phyloP scores from a whole-genome alignment of 1,139 yeast genomes.

The Blastobotrys raffinosifermentans region DNA sequence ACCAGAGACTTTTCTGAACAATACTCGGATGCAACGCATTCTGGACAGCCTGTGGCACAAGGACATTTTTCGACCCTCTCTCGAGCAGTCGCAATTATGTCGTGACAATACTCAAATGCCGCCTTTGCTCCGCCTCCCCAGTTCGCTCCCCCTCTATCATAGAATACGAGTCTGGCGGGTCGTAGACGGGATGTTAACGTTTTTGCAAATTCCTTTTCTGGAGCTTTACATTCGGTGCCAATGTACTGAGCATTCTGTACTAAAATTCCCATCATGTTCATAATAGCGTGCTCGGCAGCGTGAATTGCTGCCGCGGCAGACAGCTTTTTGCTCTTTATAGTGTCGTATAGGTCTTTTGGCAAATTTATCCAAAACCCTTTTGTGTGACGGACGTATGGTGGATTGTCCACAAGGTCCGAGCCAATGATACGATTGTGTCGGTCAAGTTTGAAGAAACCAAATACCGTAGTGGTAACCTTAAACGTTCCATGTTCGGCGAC shows the following conservation, averaged over 20 bases:
- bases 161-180: slow-evolving; percentile 81
- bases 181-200: slow-evolving; percentile 62
- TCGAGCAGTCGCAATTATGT: slow-evolving; percentile 54
- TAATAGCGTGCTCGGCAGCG: slow-evolving; percentile 88
- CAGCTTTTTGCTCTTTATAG: slow-evolving; percentile 50
- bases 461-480: slow-evolving; percentile 65
- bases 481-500: slow-evolving; percentile 60
- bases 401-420: slow-evolving; percentile 86
- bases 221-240: slow-evolving; percentile 92
- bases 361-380: slow-evolving; percentile 92
- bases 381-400: slow-evolving; percentile 63
- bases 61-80: slow-evolving; percentile 57
- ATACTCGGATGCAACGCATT: slow-evolving; percentile 70
- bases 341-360: slow-evolving; percentile 55
- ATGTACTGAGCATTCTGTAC: slow-evolving; percentile 51
- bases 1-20: slow-evolving; percentile 82
- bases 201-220: slow-evolving; percentile 85
- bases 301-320: slow-evolving; percentile 90
- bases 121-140: slow-evolving; percentile 71
- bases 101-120: slow-evolving; percentile 67
- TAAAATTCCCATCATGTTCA: slow-evolving; percentile 57
- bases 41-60: slow-evolving; percentile 87
- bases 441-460: slow-evolving; percentile 88
- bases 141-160: slow-evolving; percentile 84
- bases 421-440: slow-evolving; percentile 72